phyloP scores from a whole-genome alignment of 1,139 yeast species.

The Saccharomyces pastorianus region DNA sequence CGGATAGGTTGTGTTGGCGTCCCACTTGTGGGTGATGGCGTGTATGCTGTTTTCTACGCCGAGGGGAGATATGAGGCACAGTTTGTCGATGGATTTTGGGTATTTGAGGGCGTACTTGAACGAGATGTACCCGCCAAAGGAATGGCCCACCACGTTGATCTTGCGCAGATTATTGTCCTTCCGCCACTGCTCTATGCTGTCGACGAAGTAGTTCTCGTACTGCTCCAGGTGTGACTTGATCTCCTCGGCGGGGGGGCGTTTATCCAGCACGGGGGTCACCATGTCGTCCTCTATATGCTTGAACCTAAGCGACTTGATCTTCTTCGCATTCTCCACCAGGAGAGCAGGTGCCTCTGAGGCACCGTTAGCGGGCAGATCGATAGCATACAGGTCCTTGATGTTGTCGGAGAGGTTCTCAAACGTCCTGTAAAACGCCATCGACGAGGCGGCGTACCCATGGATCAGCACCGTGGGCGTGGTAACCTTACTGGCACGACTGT shows the following conservation, averaged over 20 bases:
- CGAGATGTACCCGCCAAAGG: slow-evolving; percentile 86
- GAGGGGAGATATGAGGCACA: slow-evolving; percentile 79
- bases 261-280: slow-evolving; percentile 15
- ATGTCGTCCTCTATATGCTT: slow-evolving; percentile 3
- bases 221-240: slow-evolving; percentile 13
- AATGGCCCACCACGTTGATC: slow-evolving; percentile 78
- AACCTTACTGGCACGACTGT: slow-evolving; percentile 10
- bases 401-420: slow-evolving; percentile 44
- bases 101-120: slow-evolving; percentile 69
- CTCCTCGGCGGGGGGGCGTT: background rate
- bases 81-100: slow-evolving; percentile 55
- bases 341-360: slow-evolving; percentile 19
- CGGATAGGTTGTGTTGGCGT: slow-evolving; percentile 11
- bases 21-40: slow-evolving; percentile 43
- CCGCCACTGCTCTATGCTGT: slow-evolving; percentile 83
- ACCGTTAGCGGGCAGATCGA: slow-evolving; percentile 85
- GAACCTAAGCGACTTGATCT: slow-evolving; percentile 2
- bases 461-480: slow-evolving; percentile 46
- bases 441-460: slow-evolving; percentile 90
- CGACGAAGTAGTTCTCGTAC: slow-evolving; percentile 70
- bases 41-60: slow-evolving; percentile 74
- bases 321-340: slow-evolving; percentile 20
- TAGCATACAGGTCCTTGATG: slow-evolving; percentile 52
- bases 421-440: slow-evolving; percentile 77
- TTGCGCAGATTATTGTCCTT: slow-evolving; percentile 43